These are phyloP conservation scores for Chlamydomonas sp. DNA, from an alignment of 139 green algal species.

Conservation along the genomic window DNA sequence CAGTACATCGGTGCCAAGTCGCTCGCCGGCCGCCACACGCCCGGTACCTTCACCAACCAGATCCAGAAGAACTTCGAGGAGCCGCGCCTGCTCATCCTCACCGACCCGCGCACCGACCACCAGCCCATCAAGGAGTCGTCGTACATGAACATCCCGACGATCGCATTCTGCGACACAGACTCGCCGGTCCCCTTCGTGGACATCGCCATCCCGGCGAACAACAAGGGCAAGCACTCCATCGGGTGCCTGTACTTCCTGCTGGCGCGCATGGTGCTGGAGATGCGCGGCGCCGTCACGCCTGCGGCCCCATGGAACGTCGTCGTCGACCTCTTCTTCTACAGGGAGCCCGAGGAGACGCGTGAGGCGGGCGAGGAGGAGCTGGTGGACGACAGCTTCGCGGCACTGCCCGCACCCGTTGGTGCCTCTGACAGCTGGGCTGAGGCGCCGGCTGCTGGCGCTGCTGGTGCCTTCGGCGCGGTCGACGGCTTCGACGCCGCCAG, in stretches of 20 bases:
- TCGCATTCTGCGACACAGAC: constrained; percentile 99
- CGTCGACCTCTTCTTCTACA: constrained; percentile 99
- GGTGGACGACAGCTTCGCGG: constrained; percentile 9
- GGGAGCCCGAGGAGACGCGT: constrained; percentile 83
- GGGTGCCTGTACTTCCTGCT: constrained; percentile 96
- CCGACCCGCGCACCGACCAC: constrained; percentile 83
- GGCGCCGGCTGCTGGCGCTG: constrained; percentile 18
- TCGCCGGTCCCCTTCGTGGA: constrained; percentile 87
- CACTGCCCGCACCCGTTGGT: constrained; percentile 27
- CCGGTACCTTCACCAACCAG: constrained; percentile 99
- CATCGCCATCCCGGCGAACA: constrained; percentile 99
- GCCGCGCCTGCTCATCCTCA: constrained; percentile 93
- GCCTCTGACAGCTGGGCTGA: constrained; percentile 47
- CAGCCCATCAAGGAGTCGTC: constrained; percentile 95
- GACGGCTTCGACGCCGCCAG: constrained; percentile 51
- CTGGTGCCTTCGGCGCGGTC: constrained; percentile 21
- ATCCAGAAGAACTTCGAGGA: constrained; percentile 96
- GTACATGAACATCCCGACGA: constrained; percentile 99
- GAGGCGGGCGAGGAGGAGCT: constrained; percentile 52
- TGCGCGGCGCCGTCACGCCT: constrained; percentile 78
- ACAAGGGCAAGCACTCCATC: constrained; percentile 92
- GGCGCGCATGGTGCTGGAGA: constrained; percentile 95
- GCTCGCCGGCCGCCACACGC: constrained; percentile 95
- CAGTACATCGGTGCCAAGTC: constrained; percentile 92
- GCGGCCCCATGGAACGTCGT: constrained; percentile 83